Conservation (phyloP, 108 stramenopile genomes). For the Skeletonema potamos region DNA sequence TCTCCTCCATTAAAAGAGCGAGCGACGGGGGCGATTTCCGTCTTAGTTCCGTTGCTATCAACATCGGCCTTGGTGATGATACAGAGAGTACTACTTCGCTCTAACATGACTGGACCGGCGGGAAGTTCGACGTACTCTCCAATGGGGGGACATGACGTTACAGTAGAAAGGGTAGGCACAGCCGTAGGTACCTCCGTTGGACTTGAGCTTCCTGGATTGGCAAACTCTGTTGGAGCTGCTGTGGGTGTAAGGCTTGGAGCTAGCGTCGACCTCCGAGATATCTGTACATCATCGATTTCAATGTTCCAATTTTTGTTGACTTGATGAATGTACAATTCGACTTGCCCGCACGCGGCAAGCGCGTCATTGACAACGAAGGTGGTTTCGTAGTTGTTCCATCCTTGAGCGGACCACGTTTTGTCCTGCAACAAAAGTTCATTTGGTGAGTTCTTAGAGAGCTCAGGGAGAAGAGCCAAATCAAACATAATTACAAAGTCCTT, state of each 20-base stretch:
- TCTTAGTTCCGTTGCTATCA: constrained; percentile 15
- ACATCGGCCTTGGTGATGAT: constrained; percentile 36
- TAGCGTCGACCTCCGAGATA: constrained; percentile 2
- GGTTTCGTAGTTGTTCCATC: constrained; percentile 34
- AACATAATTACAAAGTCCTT: not conserved
- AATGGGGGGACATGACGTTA: constrained; percentile 18
- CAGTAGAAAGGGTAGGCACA: constrained; percentile 37
- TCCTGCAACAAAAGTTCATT: not conserved
- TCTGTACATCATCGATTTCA: constrained; percentile 37
- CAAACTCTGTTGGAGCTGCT: constrained; percentile 10
- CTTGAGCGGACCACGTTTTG: constrained; percentile 29
- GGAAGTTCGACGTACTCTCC: constrained; percentile 9
- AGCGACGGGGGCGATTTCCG: constrained; percentile 41
- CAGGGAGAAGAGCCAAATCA: not conserved
- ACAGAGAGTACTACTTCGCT: constrained; percentile 21
- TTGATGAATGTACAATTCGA: constrained; percentile 35
- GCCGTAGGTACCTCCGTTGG: constrained; percentile 17
- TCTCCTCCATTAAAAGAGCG: constrained; percentile 45
- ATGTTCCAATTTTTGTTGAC: constrained; percentile 33
- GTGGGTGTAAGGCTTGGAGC: constrained; percentile 11
- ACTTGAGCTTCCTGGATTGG: not conserved
- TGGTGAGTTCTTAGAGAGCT: not conserved
- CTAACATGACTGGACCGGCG: constrained; percentile 27
- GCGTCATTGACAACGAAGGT: constrained; percentile 22
- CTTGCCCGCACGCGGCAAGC: constrained; percentile 28